Evolutionary conservation across 2,329 filamentous ascomycete genomes (phyloP), one percentile per base, ranked within the genome.

Genomic region (Hansfordia pulvinata): DNA sequence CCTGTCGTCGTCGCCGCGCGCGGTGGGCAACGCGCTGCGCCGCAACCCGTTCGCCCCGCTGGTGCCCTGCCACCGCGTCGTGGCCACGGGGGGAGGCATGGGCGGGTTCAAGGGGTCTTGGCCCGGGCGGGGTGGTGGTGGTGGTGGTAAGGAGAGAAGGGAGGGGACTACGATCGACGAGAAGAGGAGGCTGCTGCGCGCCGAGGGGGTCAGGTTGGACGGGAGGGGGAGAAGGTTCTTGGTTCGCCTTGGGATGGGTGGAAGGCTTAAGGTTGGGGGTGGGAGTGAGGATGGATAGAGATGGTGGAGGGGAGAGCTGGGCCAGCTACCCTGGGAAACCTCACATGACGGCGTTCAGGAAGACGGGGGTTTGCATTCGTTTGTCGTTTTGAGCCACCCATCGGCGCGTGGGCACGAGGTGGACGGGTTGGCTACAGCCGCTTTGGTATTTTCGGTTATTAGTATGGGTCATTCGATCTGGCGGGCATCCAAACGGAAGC

Each of bases 21-120:
- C 58, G 5, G 42, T 50, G 1, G 42, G 54, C n/a, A 50, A 54
- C 23, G 37, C 46, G 2, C 60, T 92, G 43, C 67, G 78, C 11
- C 59, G 65, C 8, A 93, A 93, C 46, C 83, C 83, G 0, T 92
- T 88, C 41, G 83, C 84, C 10, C 83, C 84, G 0, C 64, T 70
- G 18, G 77, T 88, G 4, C 84, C 83, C 2, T 92, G 83, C 34
- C 83, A 92, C 50, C 67, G 84, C 8, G 77, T 88, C 13, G 68
- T 92, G 24, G 79, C 80, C 5, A 76, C 72, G 20, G 76, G 75
- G 27, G 76, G 80, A 9, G 60, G 62, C n/a, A 50, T 84, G 13
- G 78, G 78, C 21, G 76, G 77, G 0, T 83, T 81, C 56, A 72
- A 75, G 49, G 77, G 77, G 3, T 64, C 69, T 36, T 74, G 70